Base-by-base conservation (phyloP, 306 rosid genomes). In the Quercus dentata region DNA sequence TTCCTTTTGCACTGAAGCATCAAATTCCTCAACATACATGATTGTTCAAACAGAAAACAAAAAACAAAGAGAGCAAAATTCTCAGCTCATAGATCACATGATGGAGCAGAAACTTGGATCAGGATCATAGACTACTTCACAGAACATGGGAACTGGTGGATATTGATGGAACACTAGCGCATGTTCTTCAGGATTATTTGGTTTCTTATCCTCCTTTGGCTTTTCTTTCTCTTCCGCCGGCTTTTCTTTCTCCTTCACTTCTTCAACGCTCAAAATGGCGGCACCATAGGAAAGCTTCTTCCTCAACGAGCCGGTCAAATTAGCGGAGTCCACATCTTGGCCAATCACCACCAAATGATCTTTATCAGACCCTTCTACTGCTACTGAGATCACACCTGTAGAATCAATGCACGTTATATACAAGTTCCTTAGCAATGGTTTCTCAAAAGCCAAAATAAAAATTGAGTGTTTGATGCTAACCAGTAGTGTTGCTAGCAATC, bases 331-430 rank as follows among this genome's bases (percentile, higher is more conserved):
- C 0, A 79, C 58, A 0, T 1, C 54, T 0, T 81, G 80, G 25
- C 85, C 89, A 1, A 31, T 69, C 71, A 85, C 86, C 65, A n/a
- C 78, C 79, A 88, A 30, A n/a, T 41, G 20, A 69, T 84, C 87
- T 58, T 30, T 33, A 6, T 81, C 77, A 69, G 25, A 68, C 4
- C 86, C 89, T 73, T 74, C 77, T 27, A 88, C 2, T 14, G 81
- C 56, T 57, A 88, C 85, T 10, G 85, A 78, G 77, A 4, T 88
- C 79, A 83, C 89, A 13, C 88, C 84, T 87, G 81, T 41, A 25
- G 1, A 61, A 11, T 25, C 12, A 21, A 58, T 27, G 54, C 14
- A 49, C 54, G 3, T 49, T 49, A 49, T 54, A 7, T 14, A 21
- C 56, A 8, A 7, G 3, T 54, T n/a, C 8, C 25, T 23, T 5